Base-by-base conservation (phyloP, 2,329 filamentous ascomycete genomes). In the Gremmenia infestans region DNA sequence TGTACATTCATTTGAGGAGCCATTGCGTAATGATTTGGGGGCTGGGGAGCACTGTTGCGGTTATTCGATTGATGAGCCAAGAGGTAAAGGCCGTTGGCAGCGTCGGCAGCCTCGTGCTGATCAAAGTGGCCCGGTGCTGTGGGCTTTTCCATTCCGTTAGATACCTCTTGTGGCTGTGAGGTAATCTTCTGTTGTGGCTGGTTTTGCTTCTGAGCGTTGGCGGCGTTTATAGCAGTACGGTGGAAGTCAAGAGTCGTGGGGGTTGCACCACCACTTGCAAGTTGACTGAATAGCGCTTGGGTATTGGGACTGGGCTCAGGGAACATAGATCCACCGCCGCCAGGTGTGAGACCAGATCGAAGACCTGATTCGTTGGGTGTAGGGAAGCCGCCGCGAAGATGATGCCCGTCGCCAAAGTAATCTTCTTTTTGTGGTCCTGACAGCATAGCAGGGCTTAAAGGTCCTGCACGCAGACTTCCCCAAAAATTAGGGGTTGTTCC, bases 321-420 rank as follows among this genome's bases (percentile, higher is more conserved):
- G 77, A 97, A 97, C 91, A 97, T 97, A 65, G 92, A 96, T 66
- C 92, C 93, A 71, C 92, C 91, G 63, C 93, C 93, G 58, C 94
- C 94, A 49, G 94, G 94, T 52, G 94, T 97, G 63, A 97, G 75
- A 55, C 94, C 94, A 58, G 91, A 94, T 58, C 94, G 82, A 52
- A 97, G 77, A 3, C 91, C 95, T 7, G 93, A 97, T 74, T 99
- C 94, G 82, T 97, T 97, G 0, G 93, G 93, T 4, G 94, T 97
- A 4, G 91, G 90, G 69, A 96, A 96, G 53, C 89, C 89, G 65
- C 91, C 86, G 62, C 89, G 84, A 61, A 96, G 78, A 57, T 83
- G 87, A 69, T 87, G 83, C 52, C 86, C 86, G 67, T 96, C 91
- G 64, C 83, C 82, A 70, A 97, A 96, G 74, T 97, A 97, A 70